These are phyloP conservation scores for Pseudotulostoma volvatum DNA, from an alignment of 495 filamentous ascomycete genomes.

Conservation along the genomic window DNA sequence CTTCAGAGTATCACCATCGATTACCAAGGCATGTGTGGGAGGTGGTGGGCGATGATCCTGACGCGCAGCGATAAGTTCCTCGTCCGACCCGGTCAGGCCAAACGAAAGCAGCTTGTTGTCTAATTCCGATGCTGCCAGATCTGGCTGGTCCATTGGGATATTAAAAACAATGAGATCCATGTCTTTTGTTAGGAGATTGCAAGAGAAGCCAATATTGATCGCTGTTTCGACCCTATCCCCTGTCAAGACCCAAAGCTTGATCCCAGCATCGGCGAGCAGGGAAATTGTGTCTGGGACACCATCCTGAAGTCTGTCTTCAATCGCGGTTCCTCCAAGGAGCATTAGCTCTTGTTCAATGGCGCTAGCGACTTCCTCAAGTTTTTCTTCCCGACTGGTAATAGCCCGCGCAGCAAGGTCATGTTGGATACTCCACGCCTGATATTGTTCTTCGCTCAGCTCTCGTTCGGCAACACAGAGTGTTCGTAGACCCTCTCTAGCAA, in stretches of 20 bases:
- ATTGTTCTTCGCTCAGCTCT: slow-evolving; percentile 71
- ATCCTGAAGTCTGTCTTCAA: slow-evolving; percentile 94
- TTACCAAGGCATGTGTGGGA: slow-evolving; percentile 87
- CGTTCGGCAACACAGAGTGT: slow-evolving; percentile 91
- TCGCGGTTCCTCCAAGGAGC: slow-evolving; percentile 88
- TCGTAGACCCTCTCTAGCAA: slow-evolving; percentile 85
- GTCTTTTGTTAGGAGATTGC: slow-evolving; percentile 90
- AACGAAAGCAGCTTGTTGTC: slow-evolving; percentile 59
- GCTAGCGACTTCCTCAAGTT: slow-evolving; percentile 79
- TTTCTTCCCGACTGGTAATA: slow-evolving; percentile 79
- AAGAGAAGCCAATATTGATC: slow-evolving; percentile 99
- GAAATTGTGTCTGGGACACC: slow-evolving; percentile 95
- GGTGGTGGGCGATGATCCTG: slow-evolving; percentile 69
- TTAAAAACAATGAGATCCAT: slow-evolving; percentile 96
- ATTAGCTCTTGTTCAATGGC: slow-evolving; percentile 78
- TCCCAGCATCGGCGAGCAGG: slow-evolving; percentile 80
- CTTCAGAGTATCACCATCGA: slow-evolving; percentile 89
- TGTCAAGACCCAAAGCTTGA: slow-evolving; percentile 99
- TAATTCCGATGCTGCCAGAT: slow-evolving; percentile 48
- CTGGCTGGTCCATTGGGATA: slow-evolving; percentile 53
- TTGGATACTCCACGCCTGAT: slow-evolving; percentile 66
- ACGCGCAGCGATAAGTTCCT: slow-evolving; percentile 65
- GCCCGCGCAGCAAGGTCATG: slow-evolving; percentile 78
- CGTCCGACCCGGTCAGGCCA: slow-evolving; percentile 68
- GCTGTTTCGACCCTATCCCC: slow-evolving; percentile 99